These are phyloP conservation scores for Globisporangium ultimum DNA, from an alignment of 352 stramenopile species.

Conservation along the genomic window DNA sequence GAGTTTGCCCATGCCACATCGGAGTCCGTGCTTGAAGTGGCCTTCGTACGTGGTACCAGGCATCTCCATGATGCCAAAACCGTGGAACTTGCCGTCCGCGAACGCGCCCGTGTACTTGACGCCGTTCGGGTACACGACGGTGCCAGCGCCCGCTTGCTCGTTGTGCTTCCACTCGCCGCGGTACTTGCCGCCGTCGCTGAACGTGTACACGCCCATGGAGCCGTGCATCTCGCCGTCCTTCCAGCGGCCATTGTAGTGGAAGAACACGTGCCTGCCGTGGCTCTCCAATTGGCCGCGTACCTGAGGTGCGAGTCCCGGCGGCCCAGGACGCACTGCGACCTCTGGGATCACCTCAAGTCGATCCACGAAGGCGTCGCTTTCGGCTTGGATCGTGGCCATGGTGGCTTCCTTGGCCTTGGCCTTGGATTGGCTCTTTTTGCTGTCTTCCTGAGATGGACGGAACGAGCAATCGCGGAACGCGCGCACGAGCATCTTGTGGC, in stretches of 20 bases:
- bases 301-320: conserved; percentile 54
- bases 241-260: conserved; percentile 69
- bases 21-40: conserved; percentile 41
- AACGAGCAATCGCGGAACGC: conserved; percentile 76
- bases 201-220: conserved; percentile 59
- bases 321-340: conserved; percentile 26
- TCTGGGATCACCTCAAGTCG: conserved; percentile 49
- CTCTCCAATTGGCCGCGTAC: conserved; percentile 63
- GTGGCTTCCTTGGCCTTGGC: conserved; percentile 11
- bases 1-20: conserved; percentile 46
- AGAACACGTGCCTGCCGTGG: conserved; percentile 59
- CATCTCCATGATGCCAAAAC: conserved; percentile 61
- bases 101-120: conserved; percentile 69
- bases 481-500: conserved; percentile 51
- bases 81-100: conserved; percentile 52
- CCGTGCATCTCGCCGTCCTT: conserved; percentile 67
- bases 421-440: conserved; percentile 15
- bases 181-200: conserved; percentile 70
- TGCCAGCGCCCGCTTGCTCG: conserved; percentile 37
- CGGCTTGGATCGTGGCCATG: conserved; percentile 20
- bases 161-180: conserved; percentile 47
- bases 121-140: conserved; percentile 60
- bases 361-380: conserved; percentile 39
- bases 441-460: conserved; percentile 19
- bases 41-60: conserved; percentile 43